These are phyloP conservation scores for Hagleromyces aurorensis DNA, from an alignment of 805 yeast genomes.

Conservation along the genomic window DNA sequence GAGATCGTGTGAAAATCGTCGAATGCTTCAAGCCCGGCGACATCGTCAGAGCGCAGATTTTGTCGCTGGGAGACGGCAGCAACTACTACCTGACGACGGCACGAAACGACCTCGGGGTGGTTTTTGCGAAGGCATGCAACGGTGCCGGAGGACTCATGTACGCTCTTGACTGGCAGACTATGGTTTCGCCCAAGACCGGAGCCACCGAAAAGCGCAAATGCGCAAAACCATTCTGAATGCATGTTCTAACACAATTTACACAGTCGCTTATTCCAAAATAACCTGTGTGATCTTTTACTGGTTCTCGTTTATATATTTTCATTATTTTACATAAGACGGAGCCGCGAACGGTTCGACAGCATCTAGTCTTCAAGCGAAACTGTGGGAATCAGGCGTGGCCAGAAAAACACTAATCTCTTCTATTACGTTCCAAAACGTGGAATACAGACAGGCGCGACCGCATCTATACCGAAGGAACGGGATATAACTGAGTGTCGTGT, in stretches of 20 bases:
- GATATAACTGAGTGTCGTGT: constrained; percentile 24
- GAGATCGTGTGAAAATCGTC: constrained; percentile 74
- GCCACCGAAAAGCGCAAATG: constrained; percentile 74
- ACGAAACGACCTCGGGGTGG: constrained; percentile 85
- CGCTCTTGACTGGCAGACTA: constrained; percentile 93
- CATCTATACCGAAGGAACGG: no score
- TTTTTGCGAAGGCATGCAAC: constrained; percentile 64
- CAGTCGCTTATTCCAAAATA: no score
- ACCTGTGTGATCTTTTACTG: no score
- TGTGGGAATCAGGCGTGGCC: no score
- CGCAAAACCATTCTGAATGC: constrained; percentile 67
- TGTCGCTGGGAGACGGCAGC: constrained; percentile 88
- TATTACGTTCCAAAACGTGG: no score
- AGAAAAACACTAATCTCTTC: no score
- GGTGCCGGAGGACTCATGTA: constrained; percentile 73
- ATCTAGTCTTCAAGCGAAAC: no score
- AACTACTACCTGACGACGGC: constrained; percentile 88
- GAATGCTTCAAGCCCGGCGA: constrained; percentile 89
- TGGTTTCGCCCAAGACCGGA: constrained; percentile 75
- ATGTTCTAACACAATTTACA: no score
- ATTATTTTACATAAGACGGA: no score
- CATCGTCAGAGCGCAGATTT: constrained; percentile 71
- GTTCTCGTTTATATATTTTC: no score
- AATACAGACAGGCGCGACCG: no score
- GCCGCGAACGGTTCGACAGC: no score